A percentile compares a stretch with the other conserved stretches of the same genome.
phyloP scores from a whole-genome alignment of 148 eudicot genomes.

The Oxyria digyna region DNA sequence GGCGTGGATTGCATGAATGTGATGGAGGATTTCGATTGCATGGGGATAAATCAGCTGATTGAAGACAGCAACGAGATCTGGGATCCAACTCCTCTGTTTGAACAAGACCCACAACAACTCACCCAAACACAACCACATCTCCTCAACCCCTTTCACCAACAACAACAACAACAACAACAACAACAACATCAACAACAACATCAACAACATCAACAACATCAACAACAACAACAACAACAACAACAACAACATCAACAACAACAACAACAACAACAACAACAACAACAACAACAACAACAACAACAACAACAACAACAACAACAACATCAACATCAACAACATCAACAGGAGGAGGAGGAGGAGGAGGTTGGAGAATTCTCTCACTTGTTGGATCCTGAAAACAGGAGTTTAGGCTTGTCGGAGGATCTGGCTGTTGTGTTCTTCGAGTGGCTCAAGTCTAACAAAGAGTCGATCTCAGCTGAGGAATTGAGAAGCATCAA shows the following conservation, averaged over 20 bases:
- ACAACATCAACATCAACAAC: no score
- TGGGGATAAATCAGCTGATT: conserved; percentile 43
- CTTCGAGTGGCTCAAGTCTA: conserved; percentile 90
- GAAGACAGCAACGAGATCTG: conserved; percentile 46
- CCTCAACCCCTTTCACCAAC: neutral
- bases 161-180: no score
- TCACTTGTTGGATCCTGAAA: neutral
- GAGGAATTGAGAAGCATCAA: conserved; percentile 78
- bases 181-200: no score
- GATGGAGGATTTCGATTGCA: conserved; percentile 70
- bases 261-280: no score
- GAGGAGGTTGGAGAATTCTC: no score
- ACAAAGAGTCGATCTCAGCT: conserved; percentile 69
- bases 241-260: no score
- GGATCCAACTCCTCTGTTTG: conserved; percentile 75
- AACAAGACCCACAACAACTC: conserved; percentile 4
- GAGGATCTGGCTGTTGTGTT: conserved; percentile 59
- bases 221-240: no score
- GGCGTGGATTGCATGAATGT: conserved; percentile 55
- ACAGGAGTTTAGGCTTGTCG: neutral
- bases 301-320: no score
- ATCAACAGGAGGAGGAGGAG: no score
- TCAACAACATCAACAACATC: no score
- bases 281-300: no score
- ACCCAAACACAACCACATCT: neutral